Percentiles rank a stretch among this genome's conserved stretches.
phyloP scores from a whole-genome alignment of 768 basidiomycete species.

The Trametes sanguinea region DNA sequence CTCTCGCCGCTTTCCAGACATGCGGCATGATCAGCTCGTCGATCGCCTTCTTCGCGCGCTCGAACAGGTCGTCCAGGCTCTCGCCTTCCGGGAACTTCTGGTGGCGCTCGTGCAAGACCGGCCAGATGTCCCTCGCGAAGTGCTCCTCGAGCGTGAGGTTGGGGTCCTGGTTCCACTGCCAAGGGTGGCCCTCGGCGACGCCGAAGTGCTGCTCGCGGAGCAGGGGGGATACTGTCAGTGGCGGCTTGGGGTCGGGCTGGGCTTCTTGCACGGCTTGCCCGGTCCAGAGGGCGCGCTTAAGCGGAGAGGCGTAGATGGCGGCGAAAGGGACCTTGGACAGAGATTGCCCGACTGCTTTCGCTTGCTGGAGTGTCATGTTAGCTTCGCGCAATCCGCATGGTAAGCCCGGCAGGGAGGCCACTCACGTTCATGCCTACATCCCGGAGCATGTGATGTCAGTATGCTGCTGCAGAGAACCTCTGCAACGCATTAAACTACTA shows the following conservation, averaged over 20 bases:
- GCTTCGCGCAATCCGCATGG: not conserved
- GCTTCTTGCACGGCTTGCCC: constrained; percentile 55
- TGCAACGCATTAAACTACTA: not conserved
- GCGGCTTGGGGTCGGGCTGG: constrained; percentile 49
- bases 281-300: constrained; percentile 64
- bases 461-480: not conserved
- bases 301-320: constrained; percentile 65
- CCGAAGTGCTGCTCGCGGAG: constrained; percentile 75
- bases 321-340: constrained; percentile 51
- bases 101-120: constrained; percentile 44
- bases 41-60: constrained; percentile 54
- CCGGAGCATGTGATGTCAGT: not conserved
- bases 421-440: constrained; percentile 38
- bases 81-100: constrained; percentile 74
- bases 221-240: constrained; percentile 48
- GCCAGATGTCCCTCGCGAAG: constrained; percentile 54
- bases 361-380: constrained; percentile 28
- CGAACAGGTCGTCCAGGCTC: constrained; percentile 60
- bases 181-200: constrained; percentile 64
- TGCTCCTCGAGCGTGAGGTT: constrained; percentile 44
- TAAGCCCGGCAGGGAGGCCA: not conserved
- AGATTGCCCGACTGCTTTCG: constrained; percentile 50
- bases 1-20: constrained; percentile 45
- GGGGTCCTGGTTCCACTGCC: constrained; percentile 33
- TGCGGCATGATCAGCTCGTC: constrained; percentile 57